Base-by-base conservation (phyloP, 2,329 filamentous ascomycete genomes). In the Aspergillus felis region DNA sequence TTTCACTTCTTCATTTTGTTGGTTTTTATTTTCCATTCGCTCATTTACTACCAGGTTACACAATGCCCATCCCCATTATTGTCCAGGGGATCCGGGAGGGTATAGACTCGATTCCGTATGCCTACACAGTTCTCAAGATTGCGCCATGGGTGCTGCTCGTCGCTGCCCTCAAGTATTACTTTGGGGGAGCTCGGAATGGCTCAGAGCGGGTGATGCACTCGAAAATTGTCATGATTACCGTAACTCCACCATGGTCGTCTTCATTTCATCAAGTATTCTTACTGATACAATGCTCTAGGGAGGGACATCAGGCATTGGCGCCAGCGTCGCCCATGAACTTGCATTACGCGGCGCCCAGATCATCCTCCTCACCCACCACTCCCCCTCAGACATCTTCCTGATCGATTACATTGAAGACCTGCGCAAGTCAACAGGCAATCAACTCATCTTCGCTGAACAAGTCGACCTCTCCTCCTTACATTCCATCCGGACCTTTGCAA, bases 361-460 rank as follows among this genome's bases (percentile, higher is more conserved):
- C 61, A 83, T 97, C 58, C 87, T 99, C 47, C 85, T 99, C 52
- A 96, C 93, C 5, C 90, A 90, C 62, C 85, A 92, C 67, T 81
- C 90, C 28, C 84, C 91, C 12, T 86, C 86, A 41, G 92, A 99
- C 72, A 85, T 91, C 12, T 97, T 97, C 75, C 84, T 97, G 9
- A 87, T 90, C 68, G 94, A 99, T 68, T 96, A 91, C 75, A 90
- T 99, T 66, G 88, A 96, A 65, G 93, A 97, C 72, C 76, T 99
- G 46, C 88, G 95, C 55, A 79, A 82, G 28, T 80, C 82, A 54
- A 91, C 91, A 7, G 82, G 84, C 32, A 97, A 97, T 76, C 82
- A 92, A 57, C 82, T 99, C 69, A 91, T 99, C 65, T 97, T 96
- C 68, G 92, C 94, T 58, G 94, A 99, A 74, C 90, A 96, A 76